A percentile compares a stretch with the other conserved stretches of the same genome.
These are phyloP conservation scores for Sicyos baderoa DNA, from an alignment of 306 rosid species.

Conservation along the genomic window DNA sequence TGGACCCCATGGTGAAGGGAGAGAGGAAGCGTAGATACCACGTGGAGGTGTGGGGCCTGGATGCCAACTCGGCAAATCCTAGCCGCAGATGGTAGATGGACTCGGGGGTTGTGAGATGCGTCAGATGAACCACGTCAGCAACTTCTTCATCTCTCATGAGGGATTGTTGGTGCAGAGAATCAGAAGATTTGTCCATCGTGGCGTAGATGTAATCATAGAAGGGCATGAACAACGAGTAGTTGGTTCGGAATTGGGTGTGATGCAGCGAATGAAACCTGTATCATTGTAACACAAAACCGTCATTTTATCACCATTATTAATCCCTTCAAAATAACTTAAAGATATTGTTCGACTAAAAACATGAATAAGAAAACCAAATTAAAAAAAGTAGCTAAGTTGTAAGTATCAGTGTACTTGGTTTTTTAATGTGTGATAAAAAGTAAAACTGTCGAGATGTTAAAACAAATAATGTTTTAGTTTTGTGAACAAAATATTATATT, in stretches of 20 bases:
- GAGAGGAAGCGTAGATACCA: constrained; percentile 31
- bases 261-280: constrained; percentile 39
- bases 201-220: constrained; percentile 30
- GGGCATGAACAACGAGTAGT: constrained; percentile 36
- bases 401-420: too few relatives aligned
- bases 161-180: constrained; percentile 20
- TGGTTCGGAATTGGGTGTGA: constrained; percentile 40
- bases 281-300: neutral
- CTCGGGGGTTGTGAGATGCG: constrained; percentile 31
- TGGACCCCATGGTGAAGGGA: constrained; percentile 32
- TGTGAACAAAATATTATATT: too few relatives aligned
- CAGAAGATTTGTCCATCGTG: constrained; percentile 26
- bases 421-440: too few relatives aligned
- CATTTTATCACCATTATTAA: neutral
- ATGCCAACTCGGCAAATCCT: constrained; percentile 31
- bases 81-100: constrained; percentile 32
- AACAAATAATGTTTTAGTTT: too few relatives aligned
- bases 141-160: constrained; percentile 21
- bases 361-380: too few relatives aligned
- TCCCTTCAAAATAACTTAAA: too few relatives aligned
- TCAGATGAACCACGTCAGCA: constrained; percentile 34
- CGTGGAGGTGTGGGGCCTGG: constrained; percentile 22
- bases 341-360: too few relatives aligned
- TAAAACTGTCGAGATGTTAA: too few relatives aligned
- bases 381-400: too few relatives aligned